Evolutionary conservation across 2,329 filamentous ascomycete genomes (phyloP).

Genomic region (Fusarium euwallaceae): DNA sequence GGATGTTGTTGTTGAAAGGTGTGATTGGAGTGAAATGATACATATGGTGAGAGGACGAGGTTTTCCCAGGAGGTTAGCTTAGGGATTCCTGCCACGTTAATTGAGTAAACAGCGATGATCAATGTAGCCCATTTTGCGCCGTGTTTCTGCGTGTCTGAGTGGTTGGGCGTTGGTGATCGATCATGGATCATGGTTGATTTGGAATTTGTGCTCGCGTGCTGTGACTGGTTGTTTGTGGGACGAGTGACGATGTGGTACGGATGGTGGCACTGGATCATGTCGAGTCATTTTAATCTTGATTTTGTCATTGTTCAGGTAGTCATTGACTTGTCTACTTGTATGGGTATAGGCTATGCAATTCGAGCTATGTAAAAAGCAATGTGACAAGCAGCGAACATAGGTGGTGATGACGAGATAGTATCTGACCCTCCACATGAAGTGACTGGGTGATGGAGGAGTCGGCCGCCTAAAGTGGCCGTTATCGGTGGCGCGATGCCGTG

Average conservation of each 20-base stretch:
- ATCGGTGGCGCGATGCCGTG: slow-evolving; percentile 37
- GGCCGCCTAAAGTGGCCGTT: slow-evolving; percentile 22
- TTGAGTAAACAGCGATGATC: slow-evolving; percentile 21
- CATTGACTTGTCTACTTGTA: neutral
- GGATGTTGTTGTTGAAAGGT: slow-evolving; percentile 17
- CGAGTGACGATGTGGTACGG: neutral
- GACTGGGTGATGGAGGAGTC: neutral
- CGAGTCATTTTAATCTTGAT: neutral
- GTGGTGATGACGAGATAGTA: neutral
- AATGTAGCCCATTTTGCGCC: neutral
- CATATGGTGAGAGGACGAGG: neutral
- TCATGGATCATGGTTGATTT: neutral
- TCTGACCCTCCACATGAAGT: neutral
- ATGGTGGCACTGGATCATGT: neutral
- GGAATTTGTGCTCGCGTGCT: neutral
- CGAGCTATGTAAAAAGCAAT: neutral
- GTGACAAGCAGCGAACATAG: neutral
- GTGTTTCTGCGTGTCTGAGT: neutral
- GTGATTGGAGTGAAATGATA: neutral
- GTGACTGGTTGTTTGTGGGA: neutral
- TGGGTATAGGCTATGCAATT: neutral
- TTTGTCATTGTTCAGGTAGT: neutral
- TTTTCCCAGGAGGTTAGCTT: neutral
- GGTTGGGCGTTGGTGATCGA: neutral
- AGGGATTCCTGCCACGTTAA: slow-evolving; percentile 21